A percentile compares a stretch with the other conserved stretches of the same genome.
These are phyloP conservation scores for Novymonas esmeraldas DNA, from an alignment of 208 protist genomes.

Conservation along the genomic window DNA sequence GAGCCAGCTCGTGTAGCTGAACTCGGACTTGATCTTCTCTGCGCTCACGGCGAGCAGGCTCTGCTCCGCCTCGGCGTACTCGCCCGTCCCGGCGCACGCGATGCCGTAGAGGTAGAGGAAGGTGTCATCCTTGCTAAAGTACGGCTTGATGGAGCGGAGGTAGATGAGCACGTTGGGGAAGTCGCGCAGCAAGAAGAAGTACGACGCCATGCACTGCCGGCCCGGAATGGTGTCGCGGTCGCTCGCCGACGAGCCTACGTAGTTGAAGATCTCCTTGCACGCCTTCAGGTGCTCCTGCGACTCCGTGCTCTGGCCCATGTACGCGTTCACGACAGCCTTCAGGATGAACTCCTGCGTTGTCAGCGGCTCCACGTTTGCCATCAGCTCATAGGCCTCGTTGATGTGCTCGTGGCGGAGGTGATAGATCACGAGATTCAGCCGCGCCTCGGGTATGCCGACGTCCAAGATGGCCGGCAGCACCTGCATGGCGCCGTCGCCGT, in stretches of 20 bases:
- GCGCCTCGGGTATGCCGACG: constrained; percentile 93
- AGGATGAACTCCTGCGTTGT: constrained; percentile 96
- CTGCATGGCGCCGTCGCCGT: constrained; percentile 95
- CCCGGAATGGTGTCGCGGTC: constrained; percentile 98
- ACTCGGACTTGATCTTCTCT: constrained; percentile 93
- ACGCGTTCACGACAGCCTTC: constrained; percentile 94
- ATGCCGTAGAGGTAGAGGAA: constrained; percentile 95
- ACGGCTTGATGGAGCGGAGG: constrained; percentile 95
- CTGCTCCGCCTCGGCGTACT: constrained; percentile 92
- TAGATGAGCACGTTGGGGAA: constrained; percentile 97
- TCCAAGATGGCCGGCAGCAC: constrained; percentile 94
- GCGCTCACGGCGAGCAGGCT: constrained; percentile 82
- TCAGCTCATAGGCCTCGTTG: constrained; percentile 94
- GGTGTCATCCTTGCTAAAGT: constrained; percentile 95
- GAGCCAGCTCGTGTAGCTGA: constrained; percentile 94
- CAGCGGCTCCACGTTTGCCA: constrained; percentile 93
- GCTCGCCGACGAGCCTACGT: constrained; percentile 92
- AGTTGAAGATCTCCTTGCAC: constrained; percentile 96
- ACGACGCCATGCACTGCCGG: constrained; percentile 97
- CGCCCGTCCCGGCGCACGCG: constrained; percentile 81
- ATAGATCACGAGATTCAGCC: constrained; percentile 97
- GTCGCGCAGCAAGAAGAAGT: constrained; percentile 96
- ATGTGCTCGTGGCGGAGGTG: constrained; percentile 95
- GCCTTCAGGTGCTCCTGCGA: constrained; percentile 93
- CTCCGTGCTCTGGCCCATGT: constrained; percentile 91